A percentile compares a stretch with the other conserved stretches of the same genome.
These are phyloP conservation scores for Ascoidea rubescens DNA, from an alignment of 805 yeast genomes.

Conservation along the genomic window DNA sequence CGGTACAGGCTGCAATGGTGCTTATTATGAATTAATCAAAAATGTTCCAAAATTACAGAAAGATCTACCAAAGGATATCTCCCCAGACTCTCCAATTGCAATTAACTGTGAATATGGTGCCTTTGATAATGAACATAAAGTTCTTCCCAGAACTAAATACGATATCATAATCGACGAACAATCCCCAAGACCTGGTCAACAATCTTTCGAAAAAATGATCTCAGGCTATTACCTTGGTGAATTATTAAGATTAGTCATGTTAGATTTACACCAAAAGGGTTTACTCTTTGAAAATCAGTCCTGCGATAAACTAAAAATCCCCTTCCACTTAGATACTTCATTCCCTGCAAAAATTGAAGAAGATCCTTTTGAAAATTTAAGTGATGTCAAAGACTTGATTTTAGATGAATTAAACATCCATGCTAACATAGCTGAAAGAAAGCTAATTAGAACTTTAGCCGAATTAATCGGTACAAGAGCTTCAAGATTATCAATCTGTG, in stretches of 20 bases:
- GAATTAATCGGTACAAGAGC: constrained; percentile 87
- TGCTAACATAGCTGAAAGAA: constrained; percentile 68
- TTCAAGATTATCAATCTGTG: constrained; percentile 85
- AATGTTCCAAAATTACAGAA: constrained; percentile 72
- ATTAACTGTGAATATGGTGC: constrained; percentile 98
- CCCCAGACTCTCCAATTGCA: constrained; percentile 60
- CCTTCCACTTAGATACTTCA: constrained; percentile 80
- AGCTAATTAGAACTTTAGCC: constrained; percentile 67
- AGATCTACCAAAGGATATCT: constrained; percentile 43
- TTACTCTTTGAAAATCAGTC: constrained; percentile 61
- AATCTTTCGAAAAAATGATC: constrained; percentile 91
- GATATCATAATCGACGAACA: constrained; percentile 70
- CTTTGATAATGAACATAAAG: constrained; percentile 77
- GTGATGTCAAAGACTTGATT: constrained; percentile 61
- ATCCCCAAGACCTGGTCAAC: constrained; percentile 95
- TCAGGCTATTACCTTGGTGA: constrained; percentile 96
- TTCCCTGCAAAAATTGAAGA: constrained; percentile 79
- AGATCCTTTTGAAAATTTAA: constrained; percentile 76
- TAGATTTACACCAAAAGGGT: constrained; percentile 56
- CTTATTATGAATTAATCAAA: constrained; percentile 67
- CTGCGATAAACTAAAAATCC: constrained; percentile 39
- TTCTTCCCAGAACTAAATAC: constrained; percentile 82
- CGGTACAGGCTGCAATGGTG: constrained; percentile 97
- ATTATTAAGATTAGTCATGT: constrained; percentile 62
- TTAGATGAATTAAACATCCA: constrained; percentile 39